These are phyloP conservation scores for Trichoderma sp. DNA, from an alignment of 2,329 filamentous ascomycete genomes.

Conservation along the genomic window DNA sequence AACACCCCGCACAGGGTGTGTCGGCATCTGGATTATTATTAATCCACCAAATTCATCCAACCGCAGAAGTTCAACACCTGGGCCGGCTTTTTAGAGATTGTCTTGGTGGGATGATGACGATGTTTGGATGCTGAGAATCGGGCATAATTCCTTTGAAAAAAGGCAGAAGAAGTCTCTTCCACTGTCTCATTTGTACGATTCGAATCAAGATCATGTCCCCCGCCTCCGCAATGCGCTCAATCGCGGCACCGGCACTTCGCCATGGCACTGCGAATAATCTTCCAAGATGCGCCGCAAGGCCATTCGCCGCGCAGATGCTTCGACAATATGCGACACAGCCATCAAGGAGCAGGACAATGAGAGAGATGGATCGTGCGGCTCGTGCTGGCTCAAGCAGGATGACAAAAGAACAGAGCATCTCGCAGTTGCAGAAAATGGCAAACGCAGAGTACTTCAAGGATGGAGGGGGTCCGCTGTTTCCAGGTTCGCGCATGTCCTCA, in stretches of 20 bases:
- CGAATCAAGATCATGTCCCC: constrained; percentile 16
- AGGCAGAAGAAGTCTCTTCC: neutral
- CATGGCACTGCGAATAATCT: constrained; percentile 23
- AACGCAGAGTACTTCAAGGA: constrained; percentile 36
- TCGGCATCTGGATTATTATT: constrained; percentile 19
- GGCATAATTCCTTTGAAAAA: neutral
- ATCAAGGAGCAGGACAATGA: constrained; percentile 28
- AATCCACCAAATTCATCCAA: constrained; percentile 1
- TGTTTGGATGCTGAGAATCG: neutral
- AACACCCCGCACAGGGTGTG: neutral
- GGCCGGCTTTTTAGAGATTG: neutral
- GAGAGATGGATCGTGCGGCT: constrained; percentile 31
- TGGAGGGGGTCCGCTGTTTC: constrained; percentile 36
- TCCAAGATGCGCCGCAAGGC: constrained; percentile 25
- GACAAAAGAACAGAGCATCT: constrained; percentile 33
- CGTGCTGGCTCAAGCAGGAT: constrained; percentile 27
- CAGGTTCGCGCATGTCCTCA: constrained; percentile 26
- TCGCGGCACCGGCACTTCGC: constrained; percentile 25
- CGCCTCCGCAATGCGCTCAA: constrained; percentile 4
- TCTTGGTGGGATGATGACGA: neutral
- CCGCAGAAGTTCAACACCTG: constrained; percentile 8
- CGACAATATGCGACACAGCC: constrained; percentile 30
- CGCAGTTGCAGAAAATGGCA: constrained; percentile 32
- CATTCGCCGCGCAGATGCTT: constrained; percentile 25
- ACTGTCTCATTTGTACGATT: neutral